Evolutionary conservation across 768 basidiomycete species (phyloP), one percentile per base, ranked within the genome.

Genomic region (Boletus sensibilis): DNA sequence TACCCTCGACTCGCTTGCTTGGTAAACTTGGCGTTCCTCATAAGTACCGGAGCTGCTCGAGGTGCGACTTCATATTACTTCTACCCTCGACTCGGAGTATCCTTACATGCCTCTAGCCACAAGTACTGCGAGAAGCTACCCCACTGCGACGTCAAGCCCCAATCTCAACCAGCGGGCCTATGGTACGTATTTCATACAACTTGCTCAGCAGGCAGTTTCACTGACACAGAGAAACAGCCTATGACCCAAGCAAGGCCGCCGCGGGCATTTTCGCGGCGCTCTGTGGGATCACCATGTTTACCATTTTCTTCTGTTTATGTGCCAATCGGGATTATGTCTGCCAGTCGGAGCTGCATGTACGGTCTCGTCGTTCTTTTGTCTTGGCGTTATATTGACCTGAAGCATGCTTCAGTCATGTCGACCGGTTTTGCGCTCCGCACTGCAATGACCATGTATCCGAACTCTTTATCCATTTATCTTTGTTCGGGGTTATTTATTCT

Each of bases 311-410:
- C 35, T 61, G 68, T 18, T 29, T 72, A n/a, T 52, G 57, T 21
- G 7, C 54, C 20, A 58, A 61, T n/a, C 66, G 71, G 71, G 63
- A 18, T 46, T 73, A 37, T 72, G 62, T 52, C 65, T 73, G 4
- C 71, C 72, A 21, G 65, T 72, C 5, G 71, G 60, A 9, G n/a
- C 67, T n/a, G 29, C 62, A 11, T n/a, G 71, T 70, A 52, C 10
- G 60, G 23, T 39, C 11, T n/a, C 41, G 2, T 38, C 10, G 12
- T 38, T 25, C 7, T 14, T 13, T 41, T 29, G 4, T 23, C 12
- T 53, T 46, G 57, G 20, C 34, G 1, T 61, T 11, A 14, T 40
- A 21, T 35, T 61, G 41, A 61, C 38, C 5, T 14, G 18, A 18
- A 4, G 20, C 3, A 14, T 16, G 31, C n/a, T 39, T 37, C 58